Conservation (phyloP, 2,329 filamentous ascomycete genomes). For the Arthroderma sp. region DNA sequence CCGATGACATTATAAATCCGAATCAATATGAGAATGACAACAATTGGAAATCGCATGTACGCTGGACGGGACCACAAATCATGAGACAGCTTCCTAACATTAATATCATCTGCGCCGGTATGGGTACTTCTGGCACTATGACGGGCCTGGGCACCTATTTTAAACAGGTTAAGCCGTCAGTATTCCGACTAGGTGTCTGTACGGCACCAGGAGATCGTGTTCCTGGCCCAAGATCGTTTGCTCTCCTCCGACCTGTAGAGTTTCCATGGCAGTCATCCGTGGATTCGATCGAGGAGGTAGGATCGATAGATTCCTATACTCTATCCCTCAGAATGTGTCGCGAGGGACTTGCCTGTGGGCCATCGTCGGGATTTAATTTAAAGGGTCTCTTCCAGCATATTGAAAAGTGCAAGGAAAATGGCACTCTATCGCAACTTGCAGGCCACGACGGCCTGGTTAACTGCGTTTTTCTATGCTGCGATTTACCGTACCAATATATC, state of each 20-base stretch:
- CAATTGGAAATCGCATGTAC: slow-evolving; percentile 40
- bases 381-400: slow-evolving; percentile 40
- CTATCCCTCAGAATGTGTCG: slow-evolving; percentile 43
- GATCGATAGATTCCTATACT: slow-evolving; percentile 40
- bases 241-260: slow-evolving; percentile 36
- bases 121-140: slow-evolving; percentile 44
- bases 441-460: slow-evolving; percentile 34
- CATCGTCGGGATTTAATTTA: slow-evolving; percentile 48
- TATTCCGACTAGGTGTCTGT: slow-evolving; percentile 33
- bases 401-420: slow-evolving; percentile 35
- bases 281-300: slow-evolving; percentile 45
- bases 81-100: slow-evolving; percentile 44
- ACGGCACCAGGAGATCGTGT: slow-evolving; percentile 45
- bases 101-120: slow-evolving; percentile 42
- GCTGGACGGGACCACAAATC: slow-evolving; percentile 49
- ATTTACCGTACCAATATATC: slow-evolving; percentile 51
- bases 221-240: slow-evolving; percentile 44
- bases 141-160: slow-evolving; percentile 40
- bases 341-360: slow-evolving; percentile 46
- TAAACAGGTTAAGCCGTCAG: slow-evolving; percentile 33
- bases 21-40: slow-evolving; percentile 45
- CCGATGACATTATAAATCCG: slow-evolving; percentile 37
- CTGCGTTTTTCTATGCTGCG: slow-evolving; percentile 50
- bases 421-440: slow-evolving; percentile 32
- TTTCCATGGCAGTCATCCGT: slow-evolving; percentile 48